Conservation (phyloP, 441 rosid genomes). For the Syzygium syzygioides region DNA sequence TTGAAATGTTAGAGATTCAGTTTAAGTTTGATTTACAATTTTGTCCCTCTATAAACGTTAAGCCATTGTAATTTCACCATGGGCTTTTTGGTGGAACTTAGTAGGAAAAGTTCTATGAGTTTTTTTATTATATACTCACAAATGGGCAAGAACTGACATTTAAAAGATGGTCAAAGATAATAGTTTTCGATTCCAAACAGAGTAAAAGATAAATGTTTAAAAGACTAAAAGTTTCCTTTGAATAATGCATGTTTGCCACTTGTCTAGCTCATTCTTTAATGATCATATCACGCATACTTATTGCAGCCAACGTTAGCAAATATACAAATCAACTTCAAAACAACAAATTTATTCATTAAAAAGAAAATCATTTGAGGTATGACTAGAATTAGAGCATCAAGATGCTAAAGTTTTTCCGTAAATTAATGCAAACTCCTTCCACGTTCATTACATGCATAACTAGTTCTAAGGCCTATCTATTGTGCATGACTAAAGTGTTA, state of each 20-base stretch:
- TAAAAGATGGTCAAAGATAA: neutral
- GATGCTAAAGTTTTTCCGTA: no score
- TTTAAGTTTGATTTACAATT: neutral
- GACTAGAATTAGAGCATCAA: no score
- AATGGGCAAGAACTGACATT: neutral
- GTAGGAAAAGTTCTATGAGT: no score
- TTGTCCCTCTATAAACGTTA: neutral
- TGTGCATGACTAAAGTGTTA: neutral
- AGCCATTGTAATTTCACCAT: neutral
- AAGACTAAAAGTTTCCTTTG: neutral
- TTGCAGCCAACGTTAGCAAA: neutral
- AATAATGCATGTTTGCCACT: neutral
- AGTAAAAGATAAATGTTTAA: neutral
- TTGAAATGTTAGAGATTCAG: neutral
- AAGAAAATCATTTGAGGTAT: no score
- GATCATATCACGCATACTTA: neutral
- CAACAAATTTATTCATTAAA: no score
- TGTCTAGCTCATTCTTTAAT: neutral
- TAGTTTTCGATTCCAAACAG: neutral
- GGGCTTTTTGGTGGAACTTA: neutral
- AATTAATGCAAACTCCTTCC: no score
- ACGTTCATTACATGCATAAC: no score
- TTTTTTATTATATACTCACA: no score
- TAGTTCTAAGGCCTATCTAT: no score
- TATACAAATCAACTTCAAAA: no score